Evolutionary conservation across 345 rosid genomes (phyloP).

Genomic region (Rhizophora apiculata): DNA sequence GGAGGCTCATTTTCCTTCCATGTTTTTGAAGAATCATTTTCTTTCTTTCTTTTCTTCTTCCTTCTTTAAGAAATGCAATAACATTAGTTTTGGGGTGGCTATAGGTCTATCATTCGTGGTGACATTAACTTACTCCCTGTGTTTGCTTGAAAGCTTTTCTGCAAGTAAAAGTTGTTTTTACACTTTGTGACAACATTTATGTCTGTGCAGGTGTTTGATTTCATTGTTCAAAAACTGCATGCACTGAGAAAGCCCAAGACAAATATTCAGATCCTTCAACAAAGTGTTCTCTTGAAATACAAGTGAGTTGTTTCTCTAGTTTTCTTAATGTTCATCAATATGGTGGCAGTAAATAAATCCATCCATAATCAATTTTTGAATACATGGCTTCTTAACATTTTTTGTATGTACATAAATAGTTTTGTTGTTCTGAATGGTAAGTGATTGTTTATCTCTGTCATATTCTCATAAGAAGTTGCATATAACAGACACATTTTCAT

Average conservation of each 20-base stretch:
- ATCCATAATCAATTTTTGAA: not conserved
- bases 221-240: slow-evolving; percentile 93
- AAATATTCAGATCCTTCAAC: slow-evolving; percentile 97
- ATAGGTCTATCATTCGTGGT: too few species aligned
- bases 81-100: too few species aligned
- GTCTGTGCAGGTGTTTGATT: slow-evolving; percentile 78
- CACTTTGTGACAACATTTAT: slow-evolving; percentile 1
- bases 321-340: not conserved
- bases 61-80: too few species aligned
- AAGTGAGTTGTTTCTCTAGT: slow-evolving; percentile 52
- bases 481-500: not conserved
- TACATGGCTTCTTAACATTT: not conserved
- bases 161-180: not conserved
- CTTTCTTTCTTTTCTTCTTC: too few species aligned
- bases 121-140: too few species aligned
- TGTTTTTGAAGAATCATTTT: too few species aligned
- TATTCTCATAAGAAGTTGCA: not conserved
- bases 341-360: not conserved
- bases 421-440: not conserved
- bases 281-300: slow-evolving; percentile 89
- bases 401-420: too few species aligned
- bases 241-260: slow-evolving; percentile 98
- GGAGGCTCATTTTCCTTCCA: not conserved
- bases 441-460: not conserved
- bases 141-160: not conserved